Base-by-base conservation (phyloP, 2,329 filamentous ascomycete species). In the Lanzia echinophila region DNA sequence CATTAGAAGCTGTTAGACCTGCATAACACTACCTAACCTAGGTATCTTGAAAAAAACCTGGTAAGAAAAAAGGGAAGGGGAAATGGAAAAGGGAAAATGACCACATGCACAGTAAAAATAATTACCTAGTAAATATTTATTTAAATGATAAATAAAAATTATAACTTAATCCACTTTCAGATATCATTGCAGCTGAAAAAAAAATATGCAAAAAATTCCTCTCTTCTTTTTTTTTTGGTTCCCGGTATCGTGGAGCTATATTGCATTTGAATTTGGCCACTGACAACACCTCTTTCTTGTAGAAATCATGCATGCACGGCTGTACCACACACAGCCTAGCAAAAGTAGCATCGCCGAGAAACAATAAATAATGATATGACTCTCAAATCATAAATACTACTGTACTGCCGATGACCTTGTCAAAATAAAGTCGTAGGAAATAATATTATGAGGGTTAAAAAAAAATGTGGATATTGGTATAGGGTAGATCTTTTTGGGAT, bases 301-400 rank as follows among this genome's bases (percentile, higher is more conserved):
- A 47, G 19, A 31, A 22, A 43, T 33, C 45, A 54, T 49, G 32
- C 32, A 44, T 54, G 38, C 46, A 54, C 52, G 46, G 46, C 46
- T 31, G 52, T 54, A 50, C 45, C 46, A 49, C 38, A 49, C 38
- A 41, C 46, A 43, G 46, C 52, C 52, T 24, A 48, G n/a, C 44
- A 33, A 28, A 28, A 8, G 24, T 28, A 33, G n/a, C 44, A 33
- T 36, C 43, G 43, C 44, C 22, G 28, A 32, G 38, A 42, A 31
- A 50, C 32, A 39, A 28, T 39, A 8, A 31, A 19, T 8, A 11
- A 41, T 41, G 17, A 19, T 20, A 44, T 31, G 20, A 22, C 15
- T 42, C 19, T 33, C 13, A 8, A 8, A 28, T 28, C 4, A 28
- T 28, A 28, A 4, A 28, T 4, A 28, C 4, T 28, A 8, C 8